Conservation (phyloP, 2,329 filamentous ascomycete genomes). For the Cercospora berteroae region DNA sequence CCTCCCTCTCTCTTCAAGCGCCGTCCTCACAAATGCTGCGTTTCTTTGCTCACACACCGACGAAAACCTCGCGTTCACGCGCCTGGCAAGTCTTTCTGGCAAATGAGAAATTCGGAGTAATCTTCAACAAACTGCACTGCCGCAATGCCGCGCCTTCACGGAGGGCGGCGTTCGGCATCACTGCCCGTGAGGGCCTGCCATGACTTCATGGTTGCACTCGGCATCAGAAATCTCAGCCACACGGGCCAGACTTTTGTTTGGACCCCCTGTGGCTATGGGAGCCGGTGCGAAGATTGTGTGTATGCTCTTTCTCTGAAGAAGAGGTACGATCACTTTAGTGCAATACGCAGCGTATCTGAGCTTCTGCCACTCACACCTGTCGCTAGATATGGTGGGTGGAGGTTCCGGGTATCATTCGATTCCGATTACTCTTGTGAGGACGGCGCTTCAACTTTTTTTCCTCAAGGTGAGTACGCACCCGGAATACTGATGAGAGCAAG, state of each 20-base stretch:
- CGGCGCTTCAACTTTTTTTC: constrained; percentile 63
- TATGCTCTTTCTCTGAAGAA: constrained; percentile 35
- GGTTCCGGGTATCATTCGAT: constrained; percentile 71
- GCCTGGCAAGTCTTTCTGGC: constrained; percentile 46
- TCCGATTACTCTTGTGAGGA: constrained; percentile 87
- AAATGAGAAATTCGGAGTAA: constrained; percentile 99
- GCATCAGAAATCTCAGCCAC: constrained; percentile 84
- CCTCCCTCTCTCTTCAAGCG: constrained; percentile 58
- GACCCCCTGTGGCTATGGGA: constrained; percentile 66
- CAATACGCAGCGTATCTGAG: constrained; percentile 81
- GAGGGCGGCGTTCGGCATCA: constrained; percentile 41
- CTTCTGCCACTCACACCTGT: constrained; percentile 26
- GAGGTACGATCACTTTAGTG: constrained; percentile 67
- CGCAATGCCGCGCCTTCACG: constrained; percentile 20
- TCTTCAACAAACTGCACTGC: constrained; percentile 61
- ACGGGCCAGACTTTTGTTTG: constrained; percentile 29
- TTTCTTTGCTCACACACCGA: constrained; percentile 89
- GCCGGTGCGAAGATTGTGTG: constrained; percentile 92
- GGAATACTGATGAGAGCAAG: constrained; percentile 23
- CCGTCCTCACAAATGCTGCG: constrained; percentile 87
- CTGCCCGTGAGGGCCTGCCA: constrained; percentile 87
- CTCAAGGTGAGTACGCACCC: constrained; percentile 46
- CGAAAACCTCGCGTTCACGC: constrained; percentile 26
- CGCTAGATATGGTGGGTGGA: constrained; percentile 33
- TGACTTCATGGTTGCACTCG: constrained; percentile 78